A percentile compares a stretch with the other conserved stretches of the same genome.
phyloP scores from a whole-genome alignment of 2,329 filamentous ascomycete genomes.

The Diaporthe citrichinensis region DNA sequence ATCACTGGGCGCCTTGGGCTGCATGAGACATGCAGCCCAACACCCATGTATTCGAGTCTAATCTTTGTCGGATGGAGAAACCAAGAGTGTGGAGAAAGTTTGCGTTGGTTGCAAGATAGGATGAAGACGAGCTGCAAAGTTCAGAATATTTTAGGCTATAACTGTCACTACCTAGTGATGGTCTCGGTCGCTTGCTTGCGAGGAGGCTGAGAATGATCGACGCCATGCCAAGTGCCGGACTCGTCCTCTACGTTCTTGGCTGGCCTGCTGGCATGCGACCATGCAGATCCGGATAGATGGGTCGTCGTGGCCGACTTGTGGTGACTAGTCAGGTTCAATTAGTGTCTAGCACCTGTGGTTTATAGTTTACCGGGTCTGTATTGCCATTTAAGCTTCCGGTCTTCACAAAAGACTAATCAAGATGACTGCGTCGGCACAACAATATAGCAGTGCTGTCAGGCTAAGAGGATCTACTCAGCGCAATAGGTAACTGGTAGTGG shows the following conservation, averaged over 20 bases:
- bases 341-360: background rate
- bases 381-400: background rate
- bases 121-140: background rate
- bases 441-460: background rate
- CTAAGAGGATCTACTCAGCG: background rate
- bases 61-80: too few species aligned
- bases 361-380: background rate
- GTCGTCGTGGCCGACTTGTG: background rate
- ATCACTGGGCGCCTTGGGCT: background rate
- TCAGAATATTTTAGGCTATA: background rate
- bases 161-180: background rate
- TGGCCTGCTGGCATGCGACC: constrained; percentile 7
- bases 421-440: background rate
- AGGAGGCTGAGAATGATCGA: constrained; percentile 31
- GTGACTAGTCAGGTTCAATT: background rate
- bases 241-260: background rate
- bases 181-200: background rate
- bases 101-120: background rate
- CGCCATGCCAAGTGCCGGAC: constrained; percentile 4
- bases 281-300: constrained; percentile 18
- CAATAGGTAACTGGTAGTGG: too few species aligned
- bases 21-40: background rate
- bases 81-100: background rate
- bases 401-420: background rate
- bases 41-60: too few species aligned